A percentile compares a stretch with the other conserved stretches of the same genome.
Evolutionary conservation across 176 grass and related monocot species (phyloP).

Genomic region (Hyparrhenia diplandra): DNA sequence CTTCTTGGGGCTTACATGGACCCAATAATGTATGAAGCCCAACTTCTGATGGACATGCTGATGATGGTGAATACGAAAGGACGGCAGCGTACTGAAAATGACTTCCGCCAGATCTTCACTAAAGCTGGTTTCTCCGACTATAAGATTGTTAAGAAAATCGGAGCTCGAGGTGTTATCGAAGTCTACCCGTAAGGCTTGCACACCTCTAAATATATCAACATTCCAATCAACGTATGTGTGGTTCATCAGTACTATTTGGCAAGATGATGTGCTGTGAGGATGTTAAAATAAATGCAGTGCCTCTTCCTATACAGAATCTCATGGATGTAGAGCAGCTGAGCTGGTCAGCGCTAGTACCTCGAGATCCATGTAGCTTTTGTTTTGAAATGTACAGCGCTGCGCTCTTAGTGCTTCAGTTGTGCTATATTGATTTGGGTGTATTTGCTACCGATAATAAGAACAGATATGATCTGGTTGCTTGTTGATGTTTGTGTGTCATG

Average conservation of each 20-base stretch:
- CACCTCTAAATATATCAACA: background rate
- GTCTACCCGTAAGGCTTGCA: background rate
- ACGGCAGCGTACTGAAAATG: conserved; percentile 29
- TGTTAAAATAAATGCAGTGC: background rate
- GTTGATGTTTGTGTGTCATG: background rate
- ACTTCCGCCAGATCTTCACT: background rate
- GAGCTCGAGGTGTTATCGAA: background rate
- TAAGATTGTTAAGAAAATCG: background rate
- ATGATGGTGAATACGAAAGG: conserved; percentile 34
- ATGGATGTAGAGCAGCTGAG: background rate
- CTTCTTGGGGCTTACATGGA: background rate
- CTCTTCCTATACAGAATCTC: too few relatives aligned
- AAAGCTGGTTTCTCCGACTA: background rate
- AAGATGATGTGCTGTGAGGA: background rate
- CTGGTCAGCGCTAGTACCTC: too few relatives aligned
- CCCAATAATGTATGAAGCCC: conserved; percentile 6
- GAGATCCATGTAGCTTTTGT: background rate
- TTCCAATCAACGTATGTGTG: background rate
- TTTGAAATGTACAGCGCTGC: background rate
- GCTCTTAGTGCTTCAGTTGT: background rate
- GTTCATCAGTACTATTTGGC: background rate
- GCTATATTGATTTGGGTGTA: background rate
- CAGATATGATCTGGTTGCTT: background rate
- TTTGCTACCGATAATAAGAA: background rate
- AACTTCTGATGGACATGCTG: conserved; percentile 28